Evolutionary conservation across 2,329 filamentous ascomycete species (phyloP).

Genomic region (Xylaria multiplex): DNA sequence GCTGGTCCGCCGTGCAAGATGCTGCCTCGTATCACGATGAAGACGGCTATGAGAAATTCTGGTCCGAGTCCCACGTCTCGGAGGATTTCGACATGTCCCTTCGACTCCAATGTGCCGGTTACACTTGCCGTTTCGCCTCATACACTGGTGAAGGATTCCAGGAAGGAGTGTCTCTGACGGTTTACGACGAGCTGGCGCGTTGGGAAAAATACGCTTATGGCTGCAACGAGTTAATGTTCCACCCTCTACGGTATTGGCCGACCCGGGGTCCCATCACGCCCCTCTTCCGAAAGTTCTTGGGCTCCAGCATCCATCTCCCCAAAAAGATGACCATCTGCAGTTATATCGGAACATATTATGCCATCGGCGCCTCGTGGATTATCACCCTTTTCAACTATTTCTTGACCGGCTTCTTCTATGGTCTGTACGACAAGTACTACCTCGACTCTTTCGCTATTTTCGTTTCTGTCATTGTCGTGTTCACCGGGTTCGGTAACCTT

Average conservation of each 20-base stretch:
- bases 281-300: conserved; percentile 78
- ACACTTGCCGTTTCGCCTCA: conserved; percentile 76
- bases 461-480: conserved; percentile 49
- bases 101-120: conserved; percentile 76
- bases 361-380: conserved; percentile 79
- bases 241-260: conserved; percentile 78
- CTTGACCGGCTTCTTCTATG: conserved; percentile 74
- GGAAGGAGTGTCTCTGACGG: conserved; percentile 84
- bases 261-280: conserved; percentile 80
- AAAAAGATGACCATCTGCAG: conserved; percentile 80
- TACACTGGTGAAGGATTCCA: conserved; percentile 83
- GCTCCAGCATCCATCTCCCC: conserved; percentile 77
- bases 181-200: conserved; percentile 84
- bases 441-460: conserved; percentile 64
- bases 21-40: conserved; percentile 73
- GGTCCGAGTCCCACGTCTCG: conserved; percentile 82
- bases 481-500: conserved; percentile 49
- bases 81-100: conserved; percentile 87
- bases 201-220: conserved; percentile 92
- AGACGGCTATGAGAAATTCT: conserved; percentile 80
- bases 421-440: conserved; percentile 66
- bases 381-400: conserved; percentile 80
- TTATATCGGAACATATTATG: conserved; percentile 84
- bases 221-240: conserved; percentile 83
- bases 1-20: conserved; percentile 79